Evolutionary conservation across 73 alveolate species (phyloP).

Genomic region (Tetrahymena malaccensis): DNA sequence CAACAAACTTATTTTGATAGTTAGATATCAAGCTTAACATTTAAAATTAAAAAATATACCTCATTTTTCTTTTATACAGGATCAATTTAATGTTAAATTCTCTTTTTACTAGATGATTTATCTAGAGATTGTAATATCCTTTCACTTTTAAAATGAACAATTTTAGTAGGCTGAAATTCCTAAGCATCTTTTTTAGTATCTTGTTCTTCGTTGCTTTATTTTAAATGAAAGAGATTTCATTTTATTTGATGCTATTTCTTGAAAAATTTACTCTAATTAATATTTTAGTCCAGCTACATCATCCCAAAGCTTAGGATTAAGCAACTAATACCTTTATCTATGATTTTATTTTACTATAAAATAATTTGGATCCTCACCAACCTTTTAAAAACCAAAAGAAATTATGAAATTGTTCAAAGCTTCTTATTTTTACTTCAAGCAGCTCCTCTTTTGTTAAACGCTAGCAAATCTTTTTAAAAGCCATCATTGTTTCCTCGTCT

Average conservation of each 20-base stretch:
- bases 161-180: not conserved
- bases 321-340: not conserved
- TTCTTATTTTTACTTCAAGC: not conserved
- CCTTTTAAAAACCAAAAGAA: not conserved
- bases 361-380: not conserved
- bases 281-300: not conserved
- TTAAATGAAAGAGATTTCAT: not conserved
- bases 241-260: not conserved
- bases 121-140: not conserved
- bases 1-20: not conserved
- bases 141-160: not conserved
- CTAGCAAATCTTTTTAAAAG: not conserved
- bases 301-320: not conserved
- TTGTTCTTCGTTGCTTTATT: not conserved
- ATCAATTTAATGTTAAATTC: not conserved
- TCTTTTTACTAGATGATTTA: not conserved
- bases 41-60: not conserved
- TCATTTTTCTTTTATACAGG: not conserved
- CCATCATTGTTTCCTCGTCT: not conserved
- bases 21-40: not conserved
- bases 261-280: not conserved
- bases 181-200: not conserved
- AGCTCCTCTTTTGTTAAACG: not conserved
- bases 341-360: not conserved
- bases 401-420: not conserved